Evolutionary conservation across 768 basidiomycete species (phyloP), one percentile per base, ranked within the genome.

Genomic region (Cubamyces lactineus): DNA sequence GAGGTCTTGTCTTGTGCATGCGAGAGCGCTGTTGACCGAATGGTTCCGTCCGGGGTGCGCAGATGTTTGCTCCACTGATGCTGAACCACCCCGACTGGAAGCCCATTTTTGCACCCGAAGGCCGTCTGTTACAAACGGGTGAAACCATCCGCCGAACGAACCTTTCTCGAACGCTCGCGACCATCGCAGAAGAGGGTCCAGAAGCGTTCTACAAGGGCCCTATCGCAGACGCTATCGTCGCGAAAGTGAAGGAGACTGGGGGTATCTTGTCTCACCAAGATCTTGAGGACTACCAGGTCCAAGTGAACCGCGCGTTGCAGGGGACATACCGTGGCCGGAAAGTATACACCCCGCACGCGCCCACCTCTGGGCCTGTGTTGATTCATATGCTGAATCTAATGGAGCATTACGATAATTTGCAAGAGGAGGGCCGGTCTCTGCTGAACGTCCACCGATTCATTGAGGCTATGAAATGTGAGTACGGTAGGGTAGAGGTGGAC

Each of bases 371-470:
- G 5, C 88, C 92, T 7, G 92, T 91, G n/a, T 77, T 98, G 43
- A 76, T 97, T 42, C 90, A 94, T 71, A 90, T 98, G 82, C 77
- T 98, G n/a, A 97, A 98, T 71, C 72, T 95, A 19, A 76, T 96
- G 48, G 95, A 97, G 70, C 80, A 82, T n/a, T 98, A 84, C 69
- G 76, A 80, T 53, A 69, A 80, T 40, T 74, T 83, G 38, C 66
- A 80, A 17, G 75, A 77, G 24, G 75, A 73, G 26, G 85, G 85
- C 47, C 73, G 79, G 64, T 86, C 80, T n/a, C 79, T 80, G 0
- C 71, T 93, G 16, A 90, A 86, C 65, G 79, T 84, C 2, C 97
- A 98, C 72, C 81, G 95, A 48, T 71, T 92, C 5, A 79, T 98
- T 15, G 97, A 98, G 74, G 83, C 85, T 0, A 79, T 94, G 71